Evolutionary conservation across 2,329 filamentous ascomycete species (phyloP), one percentile per base, ranked within the genome.

Genomic region (Ophiobolus disseminans): DNA sequence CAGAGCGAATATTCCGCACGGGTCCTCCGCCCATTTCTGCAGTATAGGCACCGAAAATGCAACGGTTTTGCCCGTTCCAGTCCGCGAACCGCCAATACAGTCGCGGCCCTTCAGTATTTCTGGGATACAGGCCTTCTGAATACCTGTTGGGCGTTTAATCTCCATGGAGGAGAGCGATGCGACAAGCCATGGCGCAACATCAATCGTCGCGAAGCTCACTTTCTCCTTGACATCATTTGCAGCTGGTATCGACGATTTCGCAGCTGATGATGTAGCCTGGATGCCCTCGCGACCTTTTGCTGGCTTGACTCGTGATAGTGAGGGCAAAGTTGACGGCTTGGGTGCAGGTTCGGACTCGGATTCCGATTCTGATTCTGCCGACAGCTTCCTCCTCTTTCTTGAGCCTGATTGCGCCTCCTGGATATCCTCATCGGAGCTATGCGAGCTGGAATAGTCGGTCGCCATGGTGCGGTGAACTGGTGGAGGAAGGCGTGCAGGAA

Each of bases 21-120:
- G 94, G 76, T 99, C 92, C 67, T 91, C 84, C 2, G 93, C 86
- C 91, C 92, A 97, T 73, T 88, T 88, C 71, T 97, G 93, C 55
- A 99, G 78, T 51, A 99, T 96, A 0, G 94, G 94, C 8, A 92
- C 91, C 1, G 93, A 90, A 73, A 99, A 99, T 1, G 94, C 92
- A 34, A 97, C 87, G 3, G 94, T 99, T 78, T 99, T 99, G 75
- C 94, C 94, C 10, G 93, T 97, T 79, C 94, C 94, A 0, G 94
- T 99, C 55, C 91, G 83, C 68, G 90, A 96, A 28, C 92, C 92
- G 68, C 94, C 94, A 62, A 99, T 97, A 69, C 67, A 97, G 75
- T 99, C 92, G 62, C 89, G 83, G 5, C 94, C 94, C 62, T 90
- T 87, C 25, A 99, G 73, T 50, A 97, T 97, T 70, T 94, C 89